phyloP scores from a whole-genome alignment of 352 stramenopile genomes.

The Phytophthora sojae region DNA sequence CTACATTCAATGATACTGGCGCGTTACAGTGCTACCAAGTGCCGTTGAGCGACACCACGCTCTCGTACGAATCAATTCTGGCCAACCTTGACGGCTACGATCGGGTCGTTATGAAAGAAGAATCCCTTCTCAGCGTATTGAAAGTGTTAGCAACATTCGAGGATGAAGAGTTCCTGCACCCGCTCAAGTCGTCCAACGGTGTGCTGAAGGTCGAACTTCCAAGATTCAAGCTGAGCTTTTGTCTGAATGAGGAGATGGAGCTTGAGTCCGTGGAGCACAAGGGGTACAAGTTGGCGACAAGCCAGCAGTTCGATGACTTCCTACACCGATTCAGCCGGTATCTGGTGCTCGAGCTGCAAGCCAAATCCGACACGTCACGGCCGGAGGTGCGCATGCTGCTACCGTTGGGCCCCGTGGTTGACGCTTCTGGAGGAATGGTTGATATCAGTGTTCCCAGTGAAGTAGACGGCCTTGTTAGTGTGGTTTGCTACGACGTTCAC shows the following conservation, averaged over 20 bases:
- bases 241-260: conserved; percentile 21
- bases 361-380: conserved; percentile 22
- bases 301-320: conserved; percentile 52
- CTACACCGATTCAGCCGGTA: conserved; percentile 51
- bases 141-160: conserved; percentile 51
- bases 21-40: conserved; percentile 43
- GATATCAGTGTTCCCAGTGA: conserved; percentile 28
- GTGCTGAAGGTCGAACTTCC: conserved; percentile 51
- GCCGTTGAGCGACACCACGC: conserved; percentile 29
- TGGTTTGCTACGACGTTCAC: conserved; percentile 43
- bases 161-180: conserved; percentile 38
- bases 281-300: conserved; percentile 43
- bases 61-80: conserved; percentile 23
- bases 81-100: conserved; percentile 25
- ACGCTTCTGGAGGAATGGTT: conserved; percentile 19
- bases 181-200: conserved; percentile 17
- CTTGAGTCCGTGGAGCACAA: conserved; percentile 48
- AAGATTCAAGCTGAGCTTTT: conserved; percentile 51
- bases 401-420: conserved; percentile 39
- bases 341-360: conserved; percentile 34
- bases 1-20: conserved; percentile 21
- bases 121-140: not conserved
- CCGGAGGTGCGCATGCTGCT: conserved; percentile 40
- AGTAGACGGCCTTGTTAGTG: conserved; percentile 15
- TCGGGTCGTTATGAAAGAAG: conserved; percentile 30